These are phyloP conservation scores for Mycena citricolor DNA, from an alignment of 1,284 basidiomycete genomes.

Conservation along the genomic window DNA sequence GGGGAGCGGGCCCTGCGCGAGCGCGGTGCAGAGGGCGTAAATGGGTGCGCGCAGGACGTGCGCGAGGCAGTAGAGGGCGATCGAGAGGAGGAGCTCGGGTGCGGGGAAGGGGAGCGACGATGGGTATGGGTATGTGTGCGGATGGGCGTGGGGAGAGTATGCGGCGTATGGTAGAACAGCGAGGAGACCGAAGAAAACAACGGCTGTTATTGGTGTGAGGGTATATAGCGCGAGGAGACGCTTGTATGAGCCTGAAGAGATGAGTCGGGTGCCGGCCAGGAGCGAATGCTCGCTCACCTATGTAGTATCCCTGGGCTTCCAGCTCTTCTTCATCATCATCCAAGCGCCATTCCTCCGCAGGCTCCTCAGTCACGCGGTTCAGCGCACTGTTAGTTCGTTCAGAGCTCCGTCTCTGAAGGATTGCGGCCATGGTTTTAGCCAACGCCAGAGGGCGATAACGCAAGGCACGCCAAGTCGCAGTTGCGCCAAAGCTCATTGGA, in stretches of 20 bases:
- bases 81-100: constrained; percentile 56
- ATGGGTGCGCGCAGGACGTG: constrained; percentile 56
- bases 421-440: too few species aligned
- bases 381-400: constrained; percentile 17
- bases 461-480: too few species aligned
- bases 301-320: constrained; percentile 57
- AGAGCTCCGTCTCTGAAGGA: too few species aligned
- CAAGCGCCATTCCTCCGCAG: constrained; percentile 35
- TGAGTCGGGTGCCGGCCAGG: constrained; percentile 7
- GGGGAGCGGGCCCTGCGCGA: constrained; percentile 28
- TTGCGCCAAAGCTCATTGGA: too few species aligned
- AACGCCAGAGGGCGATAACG: too few species aligned
- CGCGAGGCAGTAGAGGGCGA: constrained; percentile 59
- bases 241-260: constrained; percentile 56
- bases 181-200: constrained; percentile 48
- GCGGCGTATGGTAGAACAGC: constrained; percentile 47
- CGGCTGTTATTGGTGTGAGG: constrained; percentile 53
- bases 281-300: constrained; percentile 40
- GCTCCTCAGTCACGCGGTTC: constrained; percentile 15
- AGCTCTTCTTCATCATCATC: constrained; percentile 51
- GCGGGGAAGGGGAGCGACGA: constrained; percentile 56
- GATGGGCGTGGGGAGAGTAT: constrained; percentile 38
- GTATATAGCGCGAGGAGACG: constrained; percentile 52
- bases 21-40: constrained; percentile 37
- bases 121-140: constrained; percentile 39